These are phyloP conservation scores for Rosa rugosa DNA, from an alignment of 306 rosid genomes.

Conservation along the genomic window DNA sequence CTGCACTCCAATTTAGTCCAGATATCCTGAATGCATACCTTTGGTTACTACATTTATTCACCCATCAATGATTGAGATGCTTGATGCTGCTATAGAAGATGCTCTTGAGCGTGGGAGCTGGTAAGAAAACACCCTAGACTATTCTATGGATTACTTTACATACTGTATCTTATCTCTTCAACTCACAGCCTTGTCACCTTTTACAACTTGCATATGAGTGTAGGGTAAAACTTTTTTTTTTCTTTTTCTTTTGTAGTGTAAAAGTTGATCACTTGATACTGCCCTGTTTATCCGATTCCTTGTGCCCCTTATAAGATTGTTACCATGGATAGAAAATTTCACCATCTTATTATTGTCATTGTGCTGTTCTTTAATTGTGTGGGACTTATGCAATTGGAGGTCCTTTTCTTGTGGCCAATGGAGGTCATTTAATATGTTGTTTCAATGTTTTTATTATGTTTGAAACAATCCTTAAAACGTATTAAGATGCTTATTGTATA, in stretches of 20 bases:
- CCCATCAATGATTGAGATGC: conserved; percentile 87
- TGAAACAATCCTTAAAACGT: not conserved
- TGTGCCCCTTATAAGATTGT: not conserved
- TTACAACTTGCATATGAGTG: not conserved
- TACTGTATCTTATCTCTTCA: not conserved
- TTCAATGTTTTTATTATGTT: not conserved
- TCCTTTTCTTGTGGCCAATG: conserved; percentile 5
- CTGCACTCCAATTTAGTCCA: conserved; percentile 80
- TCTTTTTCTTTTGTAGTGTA: not conserved
- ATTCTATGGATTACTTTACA: not conserved
- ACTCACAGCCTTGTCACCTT: not conserved
- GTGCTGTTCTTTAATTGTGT: not conserved
- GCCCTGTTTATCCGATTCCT: not conserved
- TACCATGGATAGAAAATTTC: not conserved
- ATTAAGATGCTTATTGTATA: conserved; percentile 8
- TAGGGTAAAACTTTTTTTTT: not conserved
- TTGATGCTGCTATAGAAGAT: conserved; percentile 92
- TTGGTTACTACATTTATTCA: conserved; percentile 79
- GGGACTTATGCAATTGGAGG: not conserved
- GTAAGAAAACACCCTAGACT: conserved; percentile 40
- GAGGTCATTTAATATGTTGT: not conserved
- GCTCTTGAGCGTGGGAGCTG: conserved; percentile 85
- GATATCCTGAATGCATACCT: conserved; percentile 93
- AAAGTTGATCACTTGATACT: conserved; percentile 4
- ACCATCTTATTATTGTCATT: not conserved